Base-by-base conservation (phyloP, 2,329 filamentous ascomycete species). In the Colletotrichum musicola region DNA sequence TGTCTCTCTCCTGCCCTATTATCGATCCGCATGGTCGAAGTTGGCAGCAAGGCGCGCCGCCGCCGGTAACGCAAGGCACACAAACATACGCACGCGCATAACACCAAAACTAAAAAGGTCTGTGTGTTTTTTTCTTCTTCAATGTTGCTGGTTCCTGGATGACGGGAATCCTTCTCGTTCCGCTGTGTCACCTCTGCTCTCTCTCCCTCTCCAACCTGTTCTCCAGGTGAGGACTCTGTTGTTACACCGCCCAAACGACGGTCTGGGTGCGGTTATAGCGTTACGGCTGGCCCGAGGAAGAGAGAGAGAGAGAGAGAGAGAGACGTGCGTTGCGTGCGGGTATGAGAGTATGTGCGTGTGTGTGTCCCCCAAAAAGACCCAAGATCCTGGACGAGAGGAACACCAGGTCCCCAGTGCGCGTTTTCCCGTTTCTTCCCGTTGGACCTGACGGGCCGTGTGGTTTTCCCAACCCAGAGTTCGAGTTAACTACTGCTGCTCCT, bases 311-410 rank as follows among this genome's bases (percentile, higher is more conserved):
- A 35, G 30, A 35, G 30, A 10, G 30, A 35, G 30, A 35, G 30
- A 35, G 30, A 35, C 30, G 30, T 35, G 30, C 30, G 10, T 10
- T 35, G 30, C 30, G 30, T 35, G 30, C 30, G 30, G 12, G 30
- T 35, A 35, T 35, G 30, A 7, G 7, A 9, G 30, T 35, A 10
- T 35, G 30, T 35, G 30, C 10, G 2, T 35, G 30, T 10, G 30
- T 35, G 30, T 35, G 30, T 10, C 30, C 7, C 30, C 30, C 30
- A 35, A 35, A 35, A 7, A 35, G 40, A 46, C 55, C 55, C 55
- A 57, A 27, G 55, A 57, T 57, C 55, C 55, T 27, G 55, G 55
- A 22, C 35, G 16, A 51, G 7, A 10, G 30, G 30, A 35, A 35
- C 30, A 35, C 14, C 18, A 46, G 4, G 20, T 22, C 53, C 12